Evolutionary conservation across 805 yeast genomes (phyloP), one percentile per base, ranked within the genome.

Genomic region (Isabelozyma pseudorhagii): DNA sequence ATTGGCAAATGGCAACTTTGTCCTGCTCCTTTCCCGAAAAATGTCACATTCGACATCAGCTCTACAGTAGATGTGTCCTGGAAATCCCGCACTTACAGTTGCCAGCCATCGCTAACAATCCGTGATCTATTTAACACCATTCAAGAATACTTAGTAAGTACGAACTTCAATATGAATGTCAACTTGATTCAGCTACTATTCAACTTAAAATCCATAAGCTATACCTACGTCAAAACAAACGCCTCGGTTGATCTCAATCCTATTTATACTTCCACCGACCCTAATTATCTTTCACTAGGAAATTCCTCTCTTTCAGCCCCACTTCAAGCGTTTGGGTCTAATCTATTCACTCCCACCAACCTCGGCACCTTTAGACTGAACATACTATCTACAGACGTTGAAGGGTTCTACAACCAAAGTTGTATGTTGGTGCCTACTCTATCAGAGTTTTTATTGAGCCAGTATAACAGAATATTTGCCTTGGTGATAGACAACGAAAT

Each of bases 1-100:
- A 64, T 72, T 3, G 44, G 53, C 9, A 54, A 49, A 42, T 81
- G 84, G 85, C 84, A 80, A 59, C 61, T 81, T 18, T 82, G 86
- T 54, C 86, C 86, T 1, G 73, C 72, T 1, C 72, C 75, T 1
- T 64, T 69, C 18, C 68, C 72, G 6, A 41, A 51, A 2, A 68
- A 74, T 48, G 41, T 50, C 15, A 54, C 63, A n/a, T 25, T 13
- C 8, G 50, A 55, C 43, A 11, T 56, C 6, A 48, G 48, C n/a
- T 45, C 48, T 3, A 40, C 51, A 4, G 51, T 48, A 3, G 28
- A 47, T 0, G 46, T 70, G 6, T 11, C 42, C 4, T 73, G 78
- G 77, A 52, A 62, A 8, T 63, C 60, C 7, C 21, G 38, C 4
- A 44, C 49, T 1, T 67, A 66, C 50, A 29, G 40, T 6, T 74